phyloP scores from a whole-genome alignment of 495 filamentous ascomycete genomes.

The Tuber melanosporum region DNA sequence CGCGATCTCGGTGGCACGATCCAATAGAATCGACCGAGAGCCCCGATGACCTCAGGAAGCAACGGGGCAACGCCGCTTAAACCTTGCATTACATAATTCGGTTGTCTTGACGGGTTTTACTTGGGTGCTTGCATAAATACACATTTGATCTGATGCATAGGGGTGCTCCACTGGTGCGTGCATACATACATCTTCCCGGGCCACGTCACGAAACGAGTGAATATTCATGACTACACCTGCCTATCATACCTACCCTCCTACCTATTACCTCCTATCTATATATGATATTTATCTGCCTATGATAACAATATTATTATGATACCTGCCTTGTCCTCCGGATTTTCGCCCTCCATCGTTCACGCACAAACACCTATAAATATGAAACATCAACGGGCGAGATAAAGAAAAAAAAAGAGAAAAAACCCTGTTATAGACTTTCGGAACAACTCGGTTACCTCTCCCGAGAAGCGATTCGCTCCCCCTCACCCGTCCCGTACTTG shows the following conservation, averaged over 20 bases:
- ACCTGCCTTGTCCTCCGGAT: neutral
- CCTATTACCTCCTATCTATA: neutral
- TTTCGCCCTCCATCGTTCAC: neutral
- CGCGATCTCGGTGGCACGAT: neutral
- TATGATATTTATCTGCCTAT: neutral
- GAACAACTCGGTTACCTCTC: neutral
- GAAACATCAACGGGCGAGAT: slow-evolving; percentile 1
- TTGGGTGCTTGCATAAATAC: neutral
- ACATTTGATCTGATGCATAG: neutral
- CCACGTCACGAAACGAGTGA: slow-evolving; percentile 4
- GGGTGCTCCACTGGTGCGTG: neutral
- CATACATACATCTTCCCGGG: neutral
- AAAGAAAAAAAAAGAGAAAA: slow-evolving; percentile 1
- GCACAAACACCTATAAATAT: neutral
- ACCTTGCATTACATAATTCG: neutral
- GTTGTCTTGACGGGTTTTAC: neutral
- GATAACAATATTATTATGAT: neutral
- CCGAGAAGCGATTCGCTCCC: neutral
- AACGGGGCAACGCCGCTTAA: neutral
- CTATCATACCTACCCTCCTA: neutral
- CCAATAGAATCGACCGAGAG: neutral
- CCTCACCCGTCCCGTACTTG: neutral
- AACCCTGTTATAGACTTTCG: neutral
- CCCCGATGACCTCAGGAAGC: neutral
- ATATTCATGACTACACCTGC: neutral